Base-by-base conservation (phyloP, 2,329 filamentous ascomycete species). In the Talaromyces sp. region DNA sequence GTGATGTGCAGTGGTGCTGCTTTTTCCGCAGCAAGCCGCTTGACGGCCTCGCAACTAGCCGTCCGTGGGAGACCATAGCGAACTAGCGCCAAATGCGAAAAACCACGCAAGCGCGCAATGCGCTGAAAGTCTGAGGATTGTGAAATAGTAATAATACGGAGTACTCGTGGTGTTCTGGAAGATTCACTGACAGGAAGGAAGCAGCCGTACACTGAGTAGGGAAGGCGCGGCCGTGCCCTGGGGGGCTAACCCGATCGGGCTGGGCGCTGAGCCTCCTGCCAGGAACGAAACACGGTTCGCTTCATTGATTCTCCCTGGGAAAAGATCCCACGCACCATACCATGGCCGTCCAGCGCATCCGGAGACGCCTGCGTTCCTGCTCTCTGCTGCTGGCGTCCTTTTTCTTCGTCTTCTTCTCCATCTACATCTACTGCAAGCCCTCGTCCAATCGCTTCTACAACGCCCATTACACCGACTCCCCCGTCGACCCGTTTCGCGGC, bases 381-480 rank as follows among this genome's bases (percentile, higher is more conserved):
- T 52, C 52, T 30, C 51, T 63, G 44, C 34, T 61, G 31, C 50
- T 63, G 23, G 62, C 62, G 12, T 59, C 62, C 12, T 34, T 63
- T 10, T 63, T 63, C 42, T 63, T 63, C 34, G 56, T 63, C n/a
- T 40, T 75, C 18, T 70, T 69, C 64, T 73, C 72, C 23, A 68
- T 76, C 44, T 75, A 76, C 59, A 66, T 76, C n/a, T 75, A 74
- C 64, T 73, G 72, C 70, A 71, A 57, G 42, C 62, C 62, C 4
- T 56, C 62, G 27, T 56, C 61, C 5, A 63, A 63, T 18, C 62
- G 62, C 40, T 63, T 63, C 51, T 63, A 63, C 55, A 33, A 60
- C 42, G 62, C 62, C 12, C 62, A 63, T 23, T 63, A 61, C 40
- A 61, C 62, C 31, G 59, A 61, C n/a, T 61, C 62, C 23, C 62